Conservation (phyloP, 73 alveolate species). For the Paramecium caudatum region DNA sequence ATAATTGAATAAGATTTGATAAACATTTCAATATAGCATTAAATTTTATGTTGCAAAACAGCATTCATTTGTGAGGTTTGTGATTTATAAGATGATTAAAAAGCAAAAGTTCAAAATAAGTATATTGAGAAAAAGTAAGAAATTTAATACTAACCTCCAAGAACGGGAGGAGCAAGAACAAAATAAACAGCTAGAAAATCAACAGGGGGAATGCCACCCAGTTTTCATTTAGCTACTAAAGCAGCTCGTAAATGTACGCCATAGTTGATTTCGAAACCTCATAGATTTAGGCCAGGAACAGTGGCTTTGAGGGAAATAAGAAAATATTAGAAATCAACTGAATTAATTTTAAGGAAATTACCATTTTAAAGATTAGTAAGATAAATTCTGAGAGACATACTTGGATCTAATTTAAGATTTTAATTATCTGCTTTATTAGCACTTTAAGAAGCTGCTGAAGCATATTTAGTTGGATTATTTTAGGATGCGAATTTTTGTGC, state of each 20-base stretch:
- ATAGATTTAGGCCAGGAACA: conserved; percentile 94
- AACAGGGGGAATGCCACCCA: conserved; percentile 93
- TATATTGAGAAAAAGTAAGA: no score
- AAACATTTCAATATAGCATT: not conserved
- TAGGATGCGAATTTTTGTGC: conserved; percentile 96
- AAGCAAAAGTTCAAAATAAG: no score
- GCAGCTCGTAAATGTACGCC: conserved; percentile 89
- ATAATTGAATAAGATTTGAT: not conserved
- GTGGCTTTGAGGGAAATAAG: conserved; percentile 93
- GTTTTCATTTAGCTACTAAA: conserved; percentile 89
- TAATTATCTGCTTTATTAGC: conserved; percentile 90
- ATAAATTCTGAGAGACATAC: conserved; percentile 86
- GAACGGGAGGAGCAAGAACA: no score
- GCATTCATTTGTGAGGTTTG: conserved; percentile 37
- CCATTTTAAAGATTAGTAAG: conserved; percentile 92
- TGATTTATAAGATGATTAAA: not conserved
- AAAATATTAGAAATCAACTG: conserved; percentile 90
- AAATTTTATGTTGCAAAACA: not conserved
- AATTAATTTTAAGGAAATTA: conserved; percentile 84
- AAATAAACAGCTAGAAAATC: conserved; percentile 95
- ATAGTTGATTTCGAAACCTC: conserved; percentile 91
- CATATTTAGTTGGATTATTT: conserved; percentile 91
- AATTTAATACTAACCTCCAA: no score
- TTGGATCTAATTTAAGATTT: conserved; percentile 90
- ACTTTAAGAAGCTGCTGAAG: conserved; percentile 95